A percentile compares a stretch with the other conserved stretches of the same genome.
These are phyloP conservation scores for Tetragonia tetragonoides DNA, from an alignment of 148 eudicot genomes.

Conservation along the genomic window DNA sequence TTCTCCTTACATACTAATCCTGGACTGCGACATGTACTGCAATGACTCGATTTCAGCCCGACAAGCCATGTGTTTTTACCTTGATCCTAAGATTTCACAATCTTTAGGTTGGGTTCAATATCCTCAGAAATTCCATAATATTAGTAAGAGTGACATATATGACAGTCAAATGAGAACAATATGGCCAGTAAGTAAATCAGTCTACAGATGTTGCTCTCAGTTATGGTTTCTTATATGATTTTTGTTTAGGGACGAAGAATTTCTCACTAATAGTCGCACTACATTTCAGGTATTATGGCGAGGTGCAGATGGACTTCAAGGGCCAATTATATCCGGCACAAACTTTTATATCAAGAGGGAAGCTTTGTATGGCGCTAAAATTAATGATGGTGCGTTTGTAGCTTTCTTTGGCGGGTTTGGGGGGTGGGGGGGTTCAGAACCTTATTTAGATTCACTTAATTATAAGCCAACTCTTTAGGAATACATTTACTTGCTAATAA, in stretches of 20 bases:
- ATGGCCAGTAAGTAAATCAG: conserved; percentile 23
- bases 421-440: too few species aligned
- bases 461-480: not conserved
- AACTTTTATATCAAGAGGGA: conserved; percentile 58
- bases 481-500: too few species aligned
- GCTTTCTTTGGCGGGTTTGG: too few species aligned
- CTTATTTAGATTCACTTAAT: too few species aligned
- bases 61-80: conserved; percentile 47
- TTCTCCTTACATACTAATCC: conserved; percentile 32
- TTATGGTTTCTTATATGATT: not conserved
- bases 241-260: too few species aligned
- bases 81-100: conserved; percentile 27
- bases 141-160: conserved; percentile 36
- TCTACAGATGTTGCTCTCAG: not conserved
- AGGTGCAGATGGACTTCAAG: conserved; percentile 60
- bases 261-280: not conserved
- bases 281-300: conserved; percentile 26
- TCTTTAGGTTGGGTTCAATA: conserved; percentile 40
- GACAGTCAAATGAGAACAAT: conserved; percentile 36
- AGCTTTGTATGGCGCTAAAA: conserved; percentile 40
- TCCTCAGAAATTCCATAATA: conserved; percentile 41
- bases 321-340: conserved; percentile 55
- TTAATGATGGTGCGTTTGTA: conserved; percentile 8
- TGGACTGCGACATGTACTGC: conserved; percentile 53
- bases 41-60: conserved; percentile 40